Conservation (phyloP, 78 protist species). For the Isochrysis galbana region DNA sequence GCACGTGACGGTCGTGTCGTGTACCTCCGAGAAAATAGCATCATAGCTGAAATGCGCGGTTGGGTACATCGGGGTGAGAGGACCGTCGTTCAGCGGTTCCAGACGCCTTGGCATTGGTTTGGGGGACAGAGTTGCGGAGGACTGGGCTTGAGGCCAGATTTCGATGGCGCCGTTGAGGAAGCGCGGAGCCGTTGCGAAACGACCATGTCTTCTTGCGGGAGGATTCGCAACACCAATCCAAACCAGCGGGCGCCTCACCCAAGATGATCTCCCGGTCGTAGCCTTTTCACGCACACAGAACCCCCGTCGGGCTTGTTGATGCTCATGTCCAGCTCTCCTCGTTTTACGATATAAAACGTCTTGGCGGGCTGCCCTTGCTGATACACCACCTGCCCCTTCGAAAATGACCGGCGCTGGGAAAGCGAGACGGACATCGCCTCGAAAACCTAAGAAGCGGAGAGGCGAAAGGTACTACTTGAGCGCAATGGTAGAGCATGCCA, state of each 20-base stretch:
- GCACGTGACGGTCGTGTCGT: conserved; percentile 13
- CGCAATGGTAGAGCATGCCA: no score
- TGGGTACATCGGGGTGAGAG: no score
- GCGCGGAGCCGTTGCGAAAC: no score
- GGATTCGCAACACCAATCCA: no score
- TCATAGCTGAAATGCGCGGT: background rate
- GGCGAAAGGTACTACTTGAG: no score
- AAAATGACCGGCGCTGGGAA: background rate
- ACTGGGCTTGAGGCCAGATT: no score
- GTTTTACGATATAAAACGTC: background rate
- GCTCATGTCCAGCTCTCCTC: background rate
- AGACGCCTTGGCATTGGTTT: no score
- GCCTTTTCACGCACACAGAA: background rate
- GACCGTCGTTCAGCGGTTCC: no score
- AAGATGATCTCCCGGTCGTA: background rate
- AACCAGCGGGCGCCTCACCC: background rate
- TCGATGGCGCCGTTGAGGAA: no score
- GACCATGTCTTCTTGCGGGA: no score
- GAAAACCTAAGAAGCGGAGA: no score
- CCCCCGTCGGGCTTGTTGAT: background rate
- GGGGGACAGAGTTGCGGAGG: no score
- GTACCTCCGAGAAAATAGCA: background rate
- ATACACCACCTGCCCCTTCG: background rate
- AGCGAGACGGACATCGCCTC: background rate
- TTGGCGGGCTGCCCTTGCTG: background rate